These are phyloP conservation scores for Aspergillus kassunensis DNA, from an alignment of 495 filamentous ascomycete genomes.

Conservation along the genomic window DNA sequence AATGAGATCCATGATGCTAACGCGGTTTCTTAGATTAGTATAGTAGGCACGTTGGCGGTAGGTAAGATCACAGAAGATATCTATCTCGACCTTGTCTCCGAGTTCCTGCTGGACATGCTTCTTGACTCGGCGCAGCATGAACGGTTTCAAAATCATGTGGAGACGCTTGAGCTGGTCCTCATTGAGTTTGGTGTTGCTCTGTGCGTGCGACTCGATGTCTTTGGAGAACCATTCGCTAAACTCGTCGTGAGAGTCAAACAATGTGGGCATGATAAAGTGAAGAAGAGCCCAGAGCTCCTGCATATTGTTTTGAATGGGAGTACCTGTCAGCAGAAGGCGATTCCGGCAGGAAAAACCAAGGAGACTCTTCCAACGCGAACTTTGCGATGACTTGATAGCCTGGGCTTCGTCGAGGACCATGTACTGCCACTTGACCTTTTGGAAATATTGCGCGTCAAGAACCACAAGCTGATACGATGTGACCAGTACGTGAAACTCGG, in stretches of 20 bases:
- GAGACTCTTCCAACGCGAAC: slow-evolving; percentile 93
- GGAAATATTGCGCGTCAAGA: slow-evolving; percentile 91
- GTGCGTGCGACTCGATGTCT: slow-evolving; percentile 96
- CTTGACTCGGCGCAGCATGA: slow-evolving; percentile 99
- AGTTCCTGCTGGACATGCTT: slow-evolving; percentile 98
- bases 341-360: slow-evolving; percentile 95
- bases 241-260: slow-evolving; percentile 98
- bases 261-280: slow-evolving; percentile 98
- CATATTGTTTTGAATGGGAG: slow-evolving; percentile 99
- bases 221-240: slow-evolving; percentile 99
- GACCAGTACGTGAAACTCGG: slow-evolving; percentile 90
- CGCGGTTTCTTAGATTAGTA: slow-evolving; percentile 84
- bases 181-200: slow-evolving; percentile 97
- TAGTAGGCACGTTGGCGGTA: slow-evolving; percentile 97
- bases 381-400: slow-evolving; percentile 96
- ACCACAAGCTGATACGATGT: slow-evolving; percentile 98
- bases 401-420: slow-evolving; percentile 99
- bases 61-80: slow-evolving; percentile 94
- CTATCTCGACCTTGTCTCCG: slow-evolving; percentile 95
- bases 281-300: slow-evolving; percentile 96
- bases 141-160: slow-evolving; percentile 98
- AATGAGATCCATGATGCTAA: slow-evolving; percentile 97
- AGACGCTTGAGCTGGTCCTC: slow-evolving; percentile 94
- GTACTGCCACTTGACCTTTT: slow-evolving; percentile 99
- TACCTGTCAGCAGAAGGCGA: slow-evolving; percentile 89